Conservation (phyloP, 2,329 filamentous ascomycete genomes). For the Verticillium albo-atrum region DNA sequence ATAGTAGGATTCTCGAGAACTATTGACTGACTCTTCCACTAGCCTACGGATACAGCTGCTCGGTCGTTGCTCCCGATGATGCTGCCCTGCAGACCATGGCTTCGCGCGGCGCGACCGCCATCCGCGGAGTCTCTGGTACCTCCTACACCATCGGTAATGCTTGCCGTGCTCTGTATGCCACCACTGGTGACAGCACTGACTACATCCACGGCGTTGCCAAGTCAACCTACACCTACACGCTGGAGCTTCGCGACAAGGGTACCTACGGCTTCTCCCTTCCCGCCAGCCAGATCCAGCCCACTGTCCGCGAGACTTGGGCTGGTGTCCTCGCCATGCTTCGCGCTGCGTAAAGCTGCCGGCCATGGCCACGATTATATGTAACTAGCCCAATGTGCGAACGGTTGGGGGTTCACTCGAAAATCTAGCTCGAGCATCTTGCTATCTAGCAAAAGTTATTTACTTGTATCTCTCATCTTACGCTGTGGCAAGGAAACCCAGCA, state of each 20-base stretch:
- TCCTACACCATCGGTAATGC: constrained; percentile 14
- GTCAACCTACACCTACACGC: constrained; percentile 11
- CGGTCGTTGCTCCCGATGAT: constrained; percentile 9
- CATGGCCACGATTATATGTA: too few species aligned
- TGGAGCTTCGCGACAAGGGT: constrained; percentile 10
- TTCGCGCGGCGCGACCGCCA: constrained; percentile 5
- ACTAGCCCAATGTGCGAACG: too few species aligned
- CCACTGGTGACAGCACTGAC: constrained; percentile 16
- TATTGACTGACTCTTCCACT: too few species aligned
- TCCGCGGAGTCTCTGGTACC: constrained; percentile 11
- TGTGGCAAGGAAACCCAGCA: too few species aligned
- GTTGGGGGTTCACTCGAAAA: too few species aligned
- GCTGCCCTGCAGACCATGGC: constrained; percentile 4
- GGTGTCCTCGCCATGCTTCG: constrained; percentile 12
- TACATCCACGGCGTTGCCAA: constrained; percentile 14
- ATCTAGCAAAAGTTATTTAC: too few species aligned
- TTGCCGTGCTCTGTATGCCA: constrained; percentile 13
- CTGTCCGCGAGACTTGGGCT: constrained; percentile 11
- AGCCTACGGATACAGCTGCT: constrained; percentile 13
- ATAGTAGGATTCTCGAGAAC: background rate
- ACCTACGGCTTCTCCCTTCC: constrained; percentile 9
- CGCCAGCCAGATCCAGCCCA: constrained; percentile 11
- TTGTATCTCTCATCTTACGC: too few species aligned
- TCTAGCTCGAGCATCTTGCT: too few species aligned
- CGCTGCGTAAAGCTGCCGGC: constrained; percentile 31